These are phyloP conservation scores for Tremellales sp. DNA, from an alignment of 1,284 basidiomycete genomes.

Conservation along the genomic window DNA sequence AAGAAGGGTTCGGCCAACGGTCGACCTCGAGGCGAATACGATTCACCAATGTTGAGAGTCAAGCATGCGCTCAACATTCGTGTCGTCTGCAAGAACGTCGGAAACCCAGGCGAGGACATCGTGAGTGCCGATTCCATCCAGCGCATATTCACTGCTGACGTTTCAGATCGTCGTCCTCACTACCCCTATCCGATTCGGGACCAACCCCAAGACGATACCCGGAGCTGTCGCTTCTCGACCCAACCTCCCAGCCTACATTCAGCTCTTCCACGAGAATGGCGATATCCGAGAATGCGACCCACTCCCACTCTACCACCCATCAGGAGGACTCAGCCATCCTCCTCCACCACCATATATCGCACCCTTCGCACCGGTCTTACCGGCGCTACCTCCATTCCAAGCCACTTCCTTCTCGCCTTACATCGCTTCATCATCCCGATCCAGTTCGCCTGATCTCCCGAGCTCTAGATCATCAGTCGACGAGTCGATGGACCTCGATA, in stretches of 20 bases:
- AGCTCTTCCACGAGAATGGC: slow-evolving; percentile 46
- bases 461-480: not conserved
- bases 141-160: not conserved
- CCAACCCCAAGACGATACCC: slow-evolving; percentile 21
- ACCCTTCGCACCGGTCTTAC: too few species aligned
- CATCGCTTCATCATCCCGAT: not conserved
- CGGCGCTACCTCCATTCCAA: not conserved
- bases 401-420: not conserved
- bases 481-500: not conserved
- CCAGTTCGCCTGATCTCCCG: not conserved
- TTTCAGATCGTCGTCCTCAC: slow-evolving; percentile 31
- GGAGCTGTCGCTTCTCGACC: not conserved
- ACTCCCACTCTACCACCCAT: slow-evolving; percentile 34
- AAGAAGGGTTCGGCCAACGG: slow-evolving; percentile 6
- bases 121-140: slow-evolving; percentile 8
- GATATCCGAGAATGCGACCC: slow-evolving; percentile 39
- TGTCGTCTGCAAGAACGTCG: slow-evolving; percentile 25
- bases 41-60: slow-evolving; percentile 36
- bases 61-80: slow-evolving; percentile 41
- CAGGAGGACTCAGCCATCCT: not conserved
- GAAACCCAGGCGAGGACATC: slow-evolving; percentile 12
- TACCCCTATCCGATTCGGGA: slow-evolving; percentile 40
- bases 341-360: not conserved
- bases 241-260: slow-evolving; percentile 39
- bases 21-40: slow-evolving; percentile 26